A percentile compares a stretch with the other conserved stretches of the same genome.
These are phyloP conservation scores for Beauveria medogensis DNA, from an alignment of 2,329 filamentous ascomycete genomes.

Conservation along the genomic window DNA sequence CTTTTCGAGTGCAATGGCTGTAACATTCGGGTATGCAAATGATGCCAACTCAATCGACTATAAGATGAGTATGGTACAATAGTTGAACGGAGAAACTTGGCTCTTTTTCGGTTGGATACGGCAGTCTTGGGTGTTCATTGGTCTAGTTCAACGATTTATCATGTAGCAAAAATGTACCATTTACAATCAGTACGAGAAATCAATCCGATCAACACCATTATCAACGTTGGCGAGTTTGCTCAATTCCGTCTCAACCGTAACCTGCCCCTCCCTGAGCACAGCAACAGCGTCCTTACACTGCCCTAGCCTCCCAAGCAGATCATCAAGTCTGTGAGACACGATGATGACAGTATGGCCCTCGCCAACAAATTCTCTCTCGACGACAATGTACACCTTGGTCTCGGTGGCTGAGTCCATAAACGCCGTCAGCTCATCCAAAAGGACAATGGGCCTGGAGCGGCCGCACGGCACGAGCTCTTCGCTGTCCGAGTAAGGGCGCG, in stretches of 20 bases:
- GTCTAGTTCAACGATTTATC: too few relatives aligned
- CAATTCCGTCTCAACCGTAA: slow-evolving; percentile 4
- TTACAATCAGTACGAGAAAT: too few relatives aligned
- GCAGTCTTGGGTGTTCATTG: too few relatives aligned
- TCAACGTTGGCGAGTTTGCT: neutral
- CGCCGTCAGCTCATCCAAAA: too few relatives aligned
- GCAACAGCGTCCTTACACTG: slow-evolving; percentile 20
- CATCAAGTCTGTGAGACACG: slow-evolving; percentile 26
- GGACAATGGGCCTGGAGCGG: too few relatives aligned
- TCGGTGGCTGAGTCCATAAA: slow-evolving; percentile 25
- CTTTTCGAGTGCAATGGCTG: neutral
- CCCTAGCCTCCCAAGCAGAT: slow-evolving; percentile 17
- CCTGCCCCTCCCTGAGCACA: slow-evolving; percentile 15
- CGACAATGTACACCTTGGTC: slow-evolving; percentile 22
- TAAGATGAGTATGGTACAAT: neutral
- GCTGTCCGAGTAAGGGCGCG: too few relatives aligned
- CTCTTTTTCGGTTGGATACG: too few relatives aligned
- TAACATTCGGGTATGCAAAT: neutral
- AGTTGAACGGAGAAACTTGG: too few relatives aligned
- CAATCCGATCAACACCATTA: neutral
- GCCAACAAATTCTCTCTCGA: slow-evolving; percentile 18
- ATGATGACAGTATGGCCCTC: slow-evolving; percentile 28
- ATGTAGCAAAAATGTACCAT: too few relatives aligned
- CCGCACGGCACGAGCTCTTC: too few relatives aligned
- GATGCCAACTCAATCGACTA: slow-evolving; percentile 6